Evolutionary conservation across 495 filamentous ascomycete species (phyloP), one percentile per base, ranked within the genome.

Genomic region (Extremus antarcticus): DNA sequence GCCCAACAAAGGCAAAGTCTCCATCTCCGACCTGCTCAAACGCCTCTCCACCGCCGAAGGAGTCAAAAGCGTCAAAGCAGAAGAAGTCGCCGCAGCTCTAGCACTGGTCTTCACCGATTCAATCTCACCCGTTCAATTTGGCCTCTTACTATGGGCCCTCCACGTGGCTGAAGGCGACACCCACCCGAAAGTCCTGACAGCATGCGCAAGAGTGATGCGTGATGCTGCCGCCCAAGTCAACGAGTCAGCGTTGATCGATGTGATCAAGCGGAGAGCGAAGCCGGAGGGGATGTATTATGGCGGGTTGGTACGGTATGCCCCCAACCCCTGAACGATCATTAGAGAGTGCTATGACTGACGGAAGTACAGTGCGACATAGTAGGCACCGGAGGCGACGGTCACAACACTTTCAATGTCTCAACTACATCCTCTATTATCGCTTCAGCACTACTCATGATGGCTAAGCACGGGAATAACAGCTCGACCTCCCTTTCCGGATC

Each of bases 401-500:
- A 96, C 74, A 86, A 89, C 67, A 99, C 94, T 19, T 97, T 95
- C 80, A 99, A 99, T 68, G 88, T 99, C 67, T 88, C 83, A 60
- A 97, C 92, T 2, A 94, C 91, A 7, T 79, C 94, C 2, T 94
- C 90, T 3, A 94, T 99, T 63, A 76, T 99, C 43, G 90, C 86
- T 54, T 91, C 90, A 3, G 81, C 86, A 16, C 71, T 88, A 13
- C 77, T 96, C 17, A 73, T 92, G 43, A 76, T 94, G 50, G 86
- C 85, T 53, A 98, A 99, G 70, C 92, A 99, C 73, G 94, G 94
- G 54, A 97, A 97, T 73, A 81, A 82, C 51, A 89, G 92, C n/a
- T 88, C 89, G 8, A 96, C 94, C 15, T 96, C 91, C 16, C 84
- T 88, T 54, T 97, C 94, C 3, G 94, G 94, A 35, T 94, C 90